Conservation (phyloP, 352 stramenopile genomes). For the Pythium phragmiticola region DNA sequence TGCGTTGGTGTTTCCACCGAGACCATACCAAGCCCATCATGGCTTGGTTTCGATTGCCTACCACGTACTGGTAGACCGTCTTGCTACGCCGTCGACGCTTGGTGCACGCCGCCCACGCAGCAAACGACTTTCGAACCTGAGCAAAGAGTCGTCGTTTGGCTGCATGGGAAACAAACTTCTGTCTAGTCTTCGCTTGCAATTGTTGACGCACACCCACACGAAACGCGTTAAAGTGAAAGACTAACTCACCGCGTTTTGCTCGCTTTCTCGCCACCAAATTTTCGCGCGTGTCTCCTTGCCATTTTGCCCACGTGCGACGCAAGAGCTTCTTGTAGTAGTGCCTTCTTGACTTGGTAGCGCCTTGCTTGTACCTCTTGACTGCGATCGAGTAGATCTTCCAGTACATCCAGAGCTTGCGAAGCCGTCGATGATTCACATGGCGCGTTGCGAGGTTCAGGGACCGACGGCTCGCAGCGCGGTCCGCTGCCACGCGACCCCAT, state of each 20-base stretch:
- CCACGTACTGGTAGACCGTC: conserved; percentile 22
- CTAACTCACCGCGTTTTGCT: conserved; percentile 46
- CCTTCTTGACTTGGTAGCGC: conserved; percentile 69
- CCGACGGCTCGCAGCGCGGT: conserved; percentile 37
- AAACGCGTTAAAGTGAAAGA: conserved; percentile 56
- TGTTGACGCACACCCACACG: conserved; percentile 29
- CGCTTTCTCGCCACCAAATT: conserved; percentile 45
- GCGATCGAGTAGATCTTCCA: conserved; percentile 80
- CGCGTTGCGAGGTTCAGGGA: conserved; percentile 54
- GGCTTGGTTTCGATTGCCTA: conserved; percentile 18
- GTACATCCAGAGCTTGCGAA: conserved; percentile 72
- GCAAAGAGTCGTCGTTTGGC: conserved; percentile 23
- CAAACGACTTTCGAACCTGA: conserved; percentile 23
- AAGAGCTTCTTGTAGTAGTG: conserved; percentile 77
- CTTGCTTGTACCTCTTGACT: conserved; percentile 64
- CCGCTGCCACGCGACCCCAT: conserved; percentile 42
- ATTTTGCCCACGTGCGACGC: conserved; percentile 48
- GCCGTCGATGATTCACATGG: conserved; percentile 55
- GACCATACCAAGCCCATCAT: conserved; percentile 37
- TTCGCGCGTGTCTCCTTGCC: conserved; percentile 37
- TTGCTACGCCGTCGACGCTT: conserved; percentile 28
- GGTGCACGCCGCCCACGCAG: conserved; percentile 24
- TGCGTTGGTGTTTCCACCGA: conserved; percentile 35
- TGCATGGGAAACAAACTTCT: conserved; percentile 13
- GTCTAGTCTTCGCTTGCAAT: conserved; percentile 24